Conservation (phyloP, 495 filamentous ascomycete species). For the Lasiosphaeria miniovina region DNA sequence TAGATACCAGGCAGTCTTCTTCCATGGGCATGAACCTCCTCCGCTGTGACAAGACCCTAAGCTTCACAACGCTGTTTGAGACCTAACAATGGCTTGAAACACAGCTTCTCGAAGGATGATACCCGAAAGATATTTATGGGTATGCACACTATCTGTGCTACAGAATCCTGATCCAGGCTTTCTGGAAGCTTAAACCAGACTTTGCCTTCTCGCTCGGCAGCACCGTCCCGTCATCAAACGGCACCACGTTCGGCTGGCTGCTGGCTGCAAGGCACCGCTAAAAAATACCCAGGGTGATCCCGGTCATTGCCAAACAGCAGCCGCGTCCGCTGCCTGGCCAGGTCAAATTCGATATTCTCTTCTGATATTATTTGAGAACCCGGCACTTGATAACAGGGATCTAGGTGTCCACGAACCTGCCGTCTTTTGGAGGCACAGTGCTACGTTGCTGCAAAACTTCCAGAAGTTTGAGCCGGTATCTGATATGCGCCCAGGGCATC, state of each 20-base stretch:
- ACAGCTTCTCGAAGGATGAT: too few species aligned
- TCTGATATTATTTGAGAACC: background rate
- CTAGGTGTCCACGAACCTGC: too few species aligned
- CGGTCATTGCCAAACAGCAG: background rate
- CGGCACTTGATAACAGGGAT: too few species aligned
- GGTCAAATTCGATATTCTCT: background rate
- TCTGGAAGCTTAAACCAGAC: conserved; percentile 5
- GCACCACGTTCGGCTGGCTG: background rate
- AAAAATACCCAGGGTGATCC: background rate
- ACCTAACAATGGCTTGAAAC: background rate
- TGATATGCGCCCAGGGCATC: too few species aligned
- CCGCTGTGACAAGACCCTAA: too few species aligned
- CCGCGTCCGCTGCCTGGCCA: background rate
- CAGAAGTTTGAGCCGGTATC: too few species aligned
- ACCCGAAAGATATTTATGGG: too few species aligned
- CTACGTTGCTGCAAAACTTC: too few species aligned
- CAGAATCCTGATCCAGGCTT: background rate
- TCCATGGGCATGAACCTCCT: too few species aligned
- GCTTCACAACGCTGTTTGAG: background rate
- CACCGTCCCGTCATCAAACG: too few species aligned
- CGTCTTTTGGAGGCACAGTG: too few species aligned
- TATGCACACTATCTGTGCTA: background rate
- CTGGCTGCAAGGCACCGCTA: conserved; percentile 1
- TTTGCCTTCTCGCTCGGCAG: conserved; percentile 1
- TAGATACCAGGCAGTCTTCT: background rate